Conservation (phyloP, 768 basidiomycete species). For the Amanita subjunquillea region DNA sequence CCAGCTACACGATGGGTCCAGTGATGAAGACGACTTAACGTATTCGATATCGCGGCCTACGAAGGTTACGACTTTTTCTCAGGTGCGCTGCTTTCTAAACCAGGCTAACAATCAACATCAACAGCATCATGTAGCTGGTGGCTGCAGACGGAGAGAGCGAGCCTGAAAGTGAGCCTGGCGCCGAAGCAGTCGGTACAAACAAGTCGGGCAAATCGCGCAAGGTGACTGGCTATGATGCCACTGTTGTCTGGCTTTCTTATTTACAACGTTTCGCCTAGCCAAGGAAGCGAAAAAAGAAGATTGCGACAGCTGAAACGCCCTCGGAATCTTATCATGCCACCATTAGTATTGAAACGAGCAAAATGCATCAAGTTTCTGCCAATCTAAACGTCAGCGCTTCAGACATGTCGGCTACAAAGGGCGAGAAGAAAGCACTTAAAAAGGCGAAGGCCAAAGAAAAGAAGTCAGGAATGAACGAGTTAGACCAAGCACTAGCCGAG, state of each 20-base stretch:
- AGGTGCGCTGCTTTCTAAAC: not conserved
- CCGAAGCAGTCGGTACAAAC: conserved; percentile 16
- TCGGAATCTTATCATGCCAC: not conserved
- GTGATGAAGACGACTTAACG: conserved; percentile 15
- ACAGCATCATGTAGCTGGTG: not conserved
- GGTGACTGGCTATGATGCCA: conserved; percentile 13
- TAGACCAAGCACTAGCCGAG: conserved; percentile 79
- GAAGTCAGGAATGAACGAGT: conserved; percentile 61
- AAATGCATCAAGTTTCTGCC: too few species aligned
- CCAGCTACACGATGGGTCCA: conserved; percentile 14
- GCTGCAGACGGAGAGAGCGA: not conserved
- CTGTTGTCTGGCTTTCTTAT: not conserved
- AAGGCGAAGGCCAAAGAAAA: conserved; percentile 58
- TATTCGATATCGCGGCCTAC: conserved; percentile 2
- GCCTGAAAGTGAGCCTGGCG: conserved; percentile 9
- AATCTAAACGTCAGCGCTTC: too few species aligned
- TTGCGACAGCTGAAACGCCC: conserved; percentile 6
- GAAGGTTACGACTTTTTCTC: conserved; percentile 6
- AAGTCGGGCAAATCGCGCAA: conserved; percentile 28
- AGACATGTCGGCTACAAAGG: conserved; percentile 17
- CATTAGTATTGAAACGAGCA: not conserved
- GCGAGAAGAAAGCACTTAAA: conserved; percentile 51
- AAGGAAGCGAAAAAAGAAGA: conserved; percentile 35
- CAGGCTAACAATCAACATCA: too few species aligned
- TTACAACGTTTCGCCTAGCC: conserved; percentile 10